phyloP scores from a whole-genome alignment of 2,329 filamentous ascomycete species.

The Diplodia seriata region DNA sequence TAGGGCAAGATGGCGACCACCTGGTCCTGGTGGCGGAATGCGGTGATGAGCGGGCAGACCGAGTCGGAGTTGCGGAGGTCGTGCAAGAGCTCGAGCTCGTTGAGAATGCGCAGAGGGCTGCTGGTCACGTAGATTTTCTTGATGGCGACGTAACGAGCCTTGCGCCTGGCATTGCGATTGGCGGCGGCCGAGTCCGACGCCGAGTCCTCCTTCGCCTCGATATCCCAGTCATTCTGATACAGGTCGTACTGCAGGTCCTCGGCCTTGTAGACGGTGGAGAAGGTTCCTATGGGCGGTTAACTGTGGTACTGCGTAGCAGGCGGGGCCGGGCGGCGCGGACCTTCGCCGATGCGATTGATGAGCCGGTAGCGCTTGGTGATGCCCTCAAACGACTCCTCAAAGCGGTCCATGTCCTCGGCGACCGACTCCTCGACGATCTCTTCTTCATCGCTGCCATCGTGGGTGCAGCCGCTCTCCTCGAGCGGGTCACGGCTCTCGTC shows the following conservation, averaged over 20 bases:
- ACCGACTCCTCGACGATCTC: constrained; percentile 71
- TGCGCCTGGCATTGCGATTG: constrained; percentile 56
- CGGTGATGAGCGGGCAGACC: constrained; percentile 94
- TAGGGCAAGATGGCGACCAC: constrained; percentile 94
- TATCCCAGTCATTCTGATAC: constrained; percentile 87
- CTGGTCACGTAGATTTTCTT: constrained; percentile 99
- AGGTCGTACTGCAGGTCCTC: constrained; percentile 86
- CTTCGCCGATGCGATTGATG: constrained; percentile 97
- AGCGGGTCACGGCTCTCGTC: constrained; percentile 58
- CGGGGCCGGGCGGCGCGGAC: constrained; percentile 53
- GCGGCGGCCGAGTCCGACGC: constrained; percentile 76
- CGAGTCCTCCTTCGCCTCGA: constrained; percentile 67
- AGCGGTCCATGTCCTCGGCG: constrained; percentile 76
- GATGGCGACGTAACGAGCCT: constrained; percentile 85
- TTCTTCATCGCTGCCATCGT: constrained; percentile 57
- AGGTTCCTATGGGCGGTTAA: constrained; percentile 72
- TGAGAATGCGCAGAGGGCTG: constrained; percentile 89
- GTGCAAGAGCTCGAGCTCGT: constrained; percentile 92
- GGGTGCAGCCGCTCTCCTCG: constrained; percentile 58
- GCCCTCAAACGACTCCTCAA: constrained; percentile 81
- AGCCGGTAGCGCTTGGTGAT: constrained; percentile 85
- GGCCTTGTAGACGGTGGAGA: constrained; percentile 98
- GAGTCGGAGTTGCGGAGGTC: constrained; percentile 82
- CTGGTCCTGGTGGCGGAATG: constrained; percentile 93
- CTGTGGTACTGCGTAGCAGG: not conserved